phyloP scores from a whole-genome alignment of 257 asterid species.

The Gentiana straminea region DNA sequence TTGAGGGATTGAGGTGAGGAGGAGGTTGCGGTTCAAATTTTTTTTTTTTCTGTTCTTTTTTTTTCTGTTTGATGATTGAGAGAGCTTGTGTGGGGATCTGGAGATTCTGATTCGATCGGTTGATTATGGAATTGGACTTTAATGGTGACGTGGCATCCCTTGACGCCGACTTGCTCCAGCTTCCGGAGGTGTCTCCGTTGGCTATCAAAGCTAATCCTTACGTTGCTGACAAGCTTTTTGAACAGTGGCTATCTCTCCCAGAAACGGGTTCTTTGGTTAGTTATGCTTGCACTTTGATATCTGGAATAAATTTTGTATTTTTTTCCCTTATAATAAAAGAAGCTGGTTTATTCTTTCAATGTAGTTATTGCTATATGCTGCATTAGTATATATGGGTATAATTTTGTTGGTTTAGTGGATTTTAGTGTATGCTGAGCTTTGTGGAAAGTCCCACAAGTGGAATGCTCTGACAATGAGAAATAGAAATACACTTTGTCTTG shows the following conservation, averaged over 20 bases:
- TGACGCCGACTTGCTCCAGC: slow-evolving; percentile 81
- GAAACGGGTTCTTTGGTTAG: slow-evolving; percentile 72
- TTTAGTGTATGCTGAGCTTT: too few species aligned
- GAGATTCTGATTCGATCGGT: slow-evolving; percentile 17
- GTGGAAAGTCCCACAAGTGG: too few species aligned
- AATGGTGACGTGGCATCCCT: slow-evolving; percentile 68
- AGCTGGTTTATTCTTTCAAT: too few species aligned
- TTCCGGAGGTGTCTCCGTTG: slow-evolving; percentile 75
- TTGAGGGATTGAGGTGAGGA: not conserved
- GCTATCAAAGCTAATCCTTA: slow-evolving; percentile 68
- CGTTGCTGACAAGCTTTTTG: slow-evolving; percentile 75
- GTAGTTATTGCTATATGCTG: too few species aligned
- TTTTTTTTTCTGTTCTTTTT: not conserved
- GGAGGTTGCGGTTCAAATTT: not conserved
- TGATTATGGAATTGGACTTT: slow-evolving; percentile 71
- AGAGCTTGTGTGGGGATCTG: slow-evolving; percentile 19
- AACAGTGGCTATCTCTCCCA: slow-evolving; percentile 94
- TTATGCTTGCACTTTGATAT: not conserved
- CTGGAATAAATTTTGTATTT: not conserved
- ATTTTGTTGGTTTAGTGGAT: too few species aligned
- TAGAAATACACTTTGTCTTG: too few species aligned
- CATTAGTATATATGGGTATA: too few species aligned
- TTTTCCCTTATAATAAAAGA: too few species aligned
- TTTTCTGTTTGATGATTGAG: slow-evolving; percentile 25
- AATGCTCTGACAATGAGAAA: too few species aligned